These are phyloP conservation scores for Tricholoma furcatifolium DNA, from an alignment of 768 basidiomycete genomes.

Conservation along the genomic window DNA sequence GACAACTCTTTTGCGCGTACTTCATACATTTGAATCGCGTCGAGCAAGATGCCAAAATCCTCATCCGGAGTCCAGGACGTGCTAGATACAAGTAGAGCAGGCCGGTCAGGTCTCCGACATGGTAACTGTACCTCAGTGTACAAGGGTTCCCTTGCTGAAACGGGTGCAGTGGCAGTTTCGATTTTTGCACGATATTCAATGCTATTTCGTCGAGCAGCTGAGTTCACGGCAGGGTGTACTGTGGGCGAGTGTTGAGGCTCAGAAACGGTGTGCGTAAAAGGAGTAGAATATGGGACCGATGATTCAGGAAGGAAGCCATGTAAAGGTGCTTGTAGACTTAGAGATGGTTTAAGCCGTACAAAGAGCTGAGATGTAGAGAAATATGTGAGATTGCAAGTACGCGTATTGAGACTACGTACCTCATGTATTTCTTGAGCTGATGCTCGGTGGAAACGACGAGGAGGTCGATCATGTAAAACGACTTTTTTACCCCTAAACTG, in stretches of 20 bases:
- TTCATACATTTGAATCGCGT: constrained; percentile 75
- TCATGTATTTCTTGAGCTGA: constrained; percentile 75
- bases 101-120: constrained; percentile 64
- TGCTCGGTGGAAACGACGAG: constrained; percentile 74
- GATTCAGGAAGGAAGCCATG: constrained; percentile 53
- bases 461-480: constrained; percentile 89
- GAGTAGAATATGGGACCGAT: constrained; percentile 54
- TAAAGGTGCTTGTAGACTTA: constrained; percentile 31
- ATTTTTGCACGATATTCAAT: constrained; percentile 15
- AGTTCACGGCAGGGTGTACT: constrained; percentile 6
- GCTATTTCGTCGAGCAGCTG: constrained; percentile 11
- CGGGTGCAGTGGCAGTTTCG: constrained; percentile 19
- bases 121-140: constrained; percentile 40
- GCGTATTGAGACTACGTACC: constrained; percentile 35
- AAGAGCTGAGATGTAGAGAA: constrained; percentile 42
- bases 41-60: constrained; percentile 83
- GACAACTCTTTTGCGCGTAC: constrained; percentile 38
- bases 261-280: constrained; percentile 51
- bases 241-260: constrained; percentile 20
- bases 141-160: constrained; percentile 25
- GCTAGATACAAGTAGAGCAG: constrained; percentile 85
- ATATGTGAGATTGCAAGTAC: background rate
- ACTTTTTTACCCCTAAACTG: constrained; percentile 66
- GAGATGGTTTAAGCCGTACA: constrained; percentile 39
- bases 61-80: constrained; percentile 99